These are phyloP conservation scores for Cercospora canescens DNA, from an alignment of 2,329 filamentous ascomycete species.

Conservation along the genomic window DNA sequence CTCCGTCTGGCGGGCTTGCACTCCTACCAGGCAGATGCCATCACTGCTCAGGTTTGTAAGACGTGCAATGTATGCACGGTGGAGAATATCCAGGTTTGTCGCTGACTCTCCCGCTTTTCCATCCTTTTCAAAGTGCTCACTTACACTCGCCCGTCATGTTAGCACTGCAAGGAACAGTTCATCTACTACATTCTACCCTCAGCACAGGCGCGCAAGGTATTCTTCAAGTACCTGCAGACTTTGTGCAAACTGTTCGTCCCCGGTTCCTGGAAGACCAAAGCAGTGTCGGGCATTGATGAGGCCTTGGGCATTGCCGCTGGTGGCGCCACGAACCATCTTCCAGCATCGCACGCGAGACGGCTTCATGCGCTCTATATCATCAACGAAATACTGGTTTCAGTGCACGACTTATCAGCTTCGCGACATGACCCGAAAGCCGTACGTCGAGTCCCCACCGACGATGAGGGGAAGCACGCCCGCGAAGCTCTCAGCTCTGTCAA, in stretches of 20 bases:
- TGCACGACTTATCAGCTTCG: neutral
- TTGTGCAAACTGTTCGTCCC: constrained; percentile 17
- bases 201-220: constrained; percentile 9
- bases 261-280: neutral
- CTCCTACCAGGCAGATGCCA: neutral
- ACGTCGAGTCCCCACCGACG: neutral
- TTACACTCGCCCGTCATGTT: constrained; percentile 15
- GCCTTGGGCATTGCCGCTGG: neutral
- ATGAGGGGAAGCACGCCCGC: neutral
- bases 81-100: constrained; percentile 28
- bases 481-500: neutral
- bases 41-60: constrained; percentile 13
- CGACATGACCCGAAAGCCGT: neutral
- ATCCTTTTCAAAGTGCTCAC: constrained; percentile 8
- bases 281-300: constrained; percentile 8
- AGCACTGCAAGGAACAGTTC: constrained; percentile 27
- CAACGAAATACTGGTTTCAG: constrained; percentile 21
- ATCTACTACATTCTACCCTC: constrained; percentile 23
- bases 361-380: constrained; percentile 27
- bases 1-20: neutral
- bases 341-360: constrained; percentile 21
- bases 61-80: constrained; percentile 26
- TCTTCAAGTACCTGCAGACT: constrained; percentile 20
- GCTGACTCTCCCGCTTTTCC: neutral
- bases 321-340: constrained; percentile 9